Percentiles rank a stretch among this genome's conserved stretches.
Evolutionary conservation across 345 rosid genomes (phyloP).

Genomic region (Luvunga scandens): DNA sequence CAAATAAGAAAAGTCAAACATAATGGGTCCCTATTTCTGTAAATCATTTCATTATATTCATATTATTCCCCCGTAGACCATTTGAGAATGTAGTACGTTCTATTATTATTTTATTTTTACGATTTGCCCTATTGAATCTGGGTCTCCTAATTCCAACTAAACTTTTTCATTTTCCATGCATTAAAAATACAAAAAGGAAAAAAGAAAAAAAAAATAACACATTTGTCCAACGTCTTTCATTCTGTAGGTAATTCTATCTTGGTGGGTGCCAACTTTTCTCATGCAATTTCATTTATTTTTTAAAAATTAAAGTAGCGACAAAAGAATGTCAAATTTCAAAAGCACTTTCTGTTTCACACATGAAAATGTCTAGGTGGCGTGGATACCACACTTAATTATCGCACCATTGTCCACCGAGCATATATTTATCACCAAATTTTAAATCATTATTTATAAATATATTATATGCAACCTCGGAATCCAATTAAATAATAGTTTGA

Average conservation of each 20-base stretch:
- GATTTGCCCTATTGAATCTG: background rate
- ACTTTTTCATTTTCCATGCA: background rate
- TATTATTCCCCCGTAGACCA: background rate
- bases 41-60: conserved; percentile 12
- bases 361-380: background rate
- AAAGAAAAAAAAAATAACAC: background rate
- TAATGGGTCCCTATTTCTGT: conserved; percentile 30
- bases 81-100: conserved; percentile 1
- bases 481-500: no score
- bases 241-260: conserved; percentile 25
- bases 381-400: background rate
- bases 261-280: conserved; percentile 24
- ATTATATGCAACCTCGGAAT: no score
- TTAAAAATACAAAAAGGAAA: background rate
- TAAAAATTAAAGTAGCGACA: background rate
- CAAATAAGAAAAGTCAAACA: conserved; percentile 47
- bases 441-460: no score
- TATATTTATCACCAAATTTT: no score
- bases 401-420: background rate
- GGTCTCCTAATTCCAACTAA: background rate
- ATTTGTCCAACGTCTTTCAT: conserved; percentile 10
- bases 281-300: background rate
- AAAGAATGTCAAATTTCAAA: background rate
- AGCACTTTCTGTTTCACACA: background rate
- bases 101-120: background rate